Percentiles rank a stretch among this genome's conserved stretches.
Evolutionary conservation across 371 early-diverging fungal species (phyloP).

Genomic region (Edhazardia aedis): DNA sequence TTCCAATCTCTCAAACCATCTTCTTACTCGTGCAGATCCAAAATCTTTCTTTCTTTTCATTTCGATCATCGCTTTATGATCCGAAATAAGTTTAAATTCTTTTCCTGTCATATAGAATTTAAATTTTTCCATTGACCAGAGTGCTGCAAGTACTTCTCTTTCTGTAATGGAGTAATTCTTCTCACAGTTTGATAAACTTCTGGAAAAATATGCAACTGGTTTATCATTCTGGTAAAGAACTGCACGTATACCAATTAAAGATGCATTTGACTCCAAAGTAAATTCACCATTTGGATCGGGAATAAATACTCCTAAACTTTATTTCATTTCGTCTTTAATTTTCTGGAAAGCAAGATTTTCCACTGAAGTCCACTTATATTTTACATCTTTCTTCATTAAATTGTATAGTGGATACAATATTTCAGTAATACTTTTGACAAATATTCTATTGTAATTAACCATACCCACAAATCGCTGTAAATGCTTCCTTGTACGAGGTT

Average conservation of each 20-base stretch:
- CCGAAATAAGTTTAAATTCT: too few relatives aligned
- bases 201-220: neutral
- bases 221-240: neutral
- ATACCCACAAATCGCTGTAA: constrained; percentile 9
- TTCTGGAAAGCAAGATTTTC: neutral
- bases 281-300: constrained; percentile 6
- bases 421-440: neutral
- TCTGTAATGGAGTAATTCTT: too few relatives aligned
- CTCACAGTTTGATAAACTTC: too few relatives aligned
- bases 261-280: constrained; percentile 14
- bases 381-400: neutral
- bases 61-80: too few relatives aligned
- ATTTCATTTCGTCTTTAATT: neutral
- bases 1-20: too few relatives aligned
- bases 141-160: too few relatives aligned
- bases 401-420: neutral
- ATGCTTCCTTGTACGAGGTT: neutral
- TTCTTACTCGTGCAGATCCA: too few relatives aligned
- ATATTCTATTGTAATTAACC: constrained; percentile 12
- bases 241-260: constrained; percentile 8
- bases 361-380: neutral
- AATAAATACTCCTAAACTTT: neutral
- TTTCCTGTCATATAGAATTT: too few relatives aligned
- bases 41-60: too few relatives aligned
- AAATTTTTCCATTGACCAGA: too few relatives aligned